These are phyloP conservation scores for Alternaria ethzedia DNA, from an alignment of 2,329 filamentous ascomycete species.

Conservation along the genomic window DNA sequence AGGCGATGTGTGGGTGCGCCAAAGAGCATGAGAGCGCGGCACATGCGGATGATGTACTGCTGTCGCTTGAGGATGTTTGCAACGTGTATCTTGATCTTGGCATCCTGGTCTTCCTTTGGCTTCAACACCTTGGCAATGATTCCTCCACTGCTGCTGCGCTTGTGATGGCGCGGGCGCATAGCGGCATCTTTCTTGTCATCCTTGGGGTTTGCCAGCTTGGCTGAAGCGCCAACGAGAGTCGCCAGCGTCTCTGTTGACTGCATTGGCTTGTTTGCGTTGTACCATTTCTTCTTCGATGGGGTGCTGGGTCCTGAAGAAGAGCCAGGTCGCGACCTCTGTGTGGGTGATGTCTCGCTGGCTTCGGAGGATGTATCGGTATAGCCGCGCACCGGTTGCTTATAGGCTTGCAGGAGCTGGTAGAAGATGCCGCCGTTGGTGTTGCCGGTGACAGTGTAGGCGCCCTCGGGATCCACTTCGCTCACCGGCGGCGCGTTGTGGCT, in stretches of 20 bases:
- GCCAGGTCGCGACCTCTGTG: conserved; percentile 7
- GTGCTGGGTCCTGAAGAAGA: conserved; percentile 35
- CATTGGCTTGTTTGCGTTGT: conserved; percentile 32
- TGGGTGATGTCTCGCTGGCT: conserved; percentile 23
- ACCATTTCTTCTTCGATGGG: conserved; percentile 40
- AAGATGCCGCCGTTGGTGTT: conserved; percentile 39
- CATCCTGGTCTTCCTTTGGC: conserved; percentile 55
- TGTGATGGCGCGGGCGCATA: conserved; percentile 25
- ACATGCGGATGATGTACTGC: conserved; percentile 83
- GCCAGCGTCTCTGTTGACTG: conserved; percentile 41
- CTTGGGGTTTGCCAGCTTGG: conserved; percentile 38
- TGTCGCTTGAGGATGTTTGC: conserved; percentile 77
- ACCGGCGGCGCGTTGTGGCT: background rate
- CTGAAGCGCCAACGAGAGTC: conserved; percentile 37
- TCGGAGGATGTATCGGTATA: conserved; percentile 23
- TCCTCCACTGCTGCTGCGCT: conserved; percentile 30
- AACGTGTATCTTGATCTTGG: conserved; percentile 65
- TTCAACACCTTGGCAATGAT: conserved; percentile 36
- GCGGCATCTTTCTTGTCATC: conserved; percentile 22
- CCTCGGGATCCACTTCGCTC: conserved; percentile 20
- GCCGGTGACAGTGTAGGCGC: conserved; percentile 34
- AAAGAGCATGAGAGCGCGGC: conserved; percentile 83
- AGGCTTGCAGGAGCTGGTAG: conserved; percentile 42
- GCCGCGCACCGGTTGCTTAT: conserved; percentile 30
- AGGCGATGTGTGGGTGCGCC: conserved; percentile 89